Evolutionary conservation across 2,329 filamentous ascomycete species (phyloP).

Genomic region (Ophiostoma piceae): DNA sequence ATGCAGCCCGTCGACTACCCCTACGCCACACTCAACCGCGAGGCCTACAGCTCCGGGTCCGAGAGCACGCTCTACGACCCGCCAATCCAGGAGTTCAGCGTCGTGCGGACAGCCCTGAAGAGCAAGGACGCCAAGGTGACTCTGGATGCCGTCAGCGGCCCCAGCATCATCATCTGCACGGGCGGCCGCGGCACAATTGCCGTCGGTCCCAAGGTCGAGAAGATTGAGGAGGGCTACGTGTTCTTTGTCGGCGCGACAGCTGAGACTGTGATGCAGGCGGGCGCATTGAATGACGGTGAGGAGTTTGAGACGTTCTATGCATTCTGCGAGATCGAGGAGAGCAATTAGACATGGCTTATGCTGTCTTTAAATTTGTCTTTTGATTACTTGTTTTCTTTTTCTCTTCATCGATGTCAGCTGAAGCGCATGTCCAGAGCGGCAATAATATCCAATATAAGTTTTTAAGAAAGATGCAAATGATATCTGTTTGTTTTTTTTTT

Average conservation of each 20-base stretch:
- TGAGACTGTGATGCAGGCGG: constrained; percentile 70
- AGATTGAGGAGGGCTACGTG: constrained; percentile 67
- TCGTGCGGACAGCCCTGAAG: constrained; percentile 73
- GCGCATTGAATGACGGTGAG: constrained; percentile 50
- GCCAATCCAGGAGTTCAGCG: constrained; percentile 92
- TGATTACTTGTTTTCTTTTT: not conserved
- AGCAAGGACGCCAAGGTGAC: constrained; percentile 71
- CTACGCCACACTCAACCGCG: constrained; percentile 75
- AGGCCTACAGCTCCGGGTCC: constrained; percentile 73
- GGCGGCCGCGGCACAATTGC: constrained; percentile 74
- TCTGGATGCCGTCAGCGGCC: constrained; percentile 80
- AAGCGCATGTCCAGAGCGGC: not conserved
- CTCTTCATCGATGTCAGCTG: not conserved
- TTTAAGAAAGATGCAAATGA: too few relatives aligned
- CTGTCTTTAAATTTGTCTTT: not conserved
- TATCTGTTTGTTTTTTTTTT: too few relatives aligned
- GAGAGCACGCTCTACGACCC: constrained; percentile 78
- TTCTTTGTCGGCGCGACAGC: constrained; percentile 87
- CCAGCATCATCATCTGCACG: constrained; percentile 90
- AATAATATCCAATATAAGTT: not conserved
- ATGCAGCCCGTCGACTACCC: constrained; percentile 82
- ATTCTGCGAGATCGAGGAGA: constrained; percentile 75
- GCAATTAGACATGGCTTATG: not conserved
- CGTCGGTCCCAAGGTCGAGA: constrained; percentile 74
- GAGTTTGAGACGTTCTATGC: constrained; percentile 87